A percentile compares a stretch with the other conserved stretches of the same genome.
Evolutionary conservation across 176 grass and related monocot genomes (phyloP).

Genomic region (Sorghum bicolor): Sorghum_bicolor_NCBIv3 NC_012879.2:59860001-59860500

Average conservation of each 20-base stretch:
- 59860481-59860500: no score
- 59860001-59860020: slow-evolving; percentile 2
- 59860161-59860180: not conserved
- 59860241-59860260: not conserved
- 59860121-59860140: slow-evolving; percentile 23
- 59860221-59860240: not conserved
- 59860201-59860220: not conserved
- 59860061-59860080: not conserved
- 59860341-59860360: no score
- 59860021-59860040: slow-evolving; percentile 17
- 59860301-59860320: no score
- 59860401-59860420: no score
- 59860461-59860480: no score
- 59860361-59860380: no score
- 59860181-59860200: not conserved
- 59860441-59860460: no score
- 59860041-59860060: not conserved
- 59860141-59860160: slow-evolving; percentile 4
- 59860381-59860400: no score
- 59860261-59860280: not conserved
- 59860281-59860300: no score
- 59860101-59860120: not conserved
- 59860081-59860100: slow-evolving; percentile 27
- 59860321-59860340: no score
- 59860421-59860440: no score